Base-by-base conservation (phyloP, 2,329 filamentous ascomycete genomes). In the Teratosphaeria gauchensis region DNA sequence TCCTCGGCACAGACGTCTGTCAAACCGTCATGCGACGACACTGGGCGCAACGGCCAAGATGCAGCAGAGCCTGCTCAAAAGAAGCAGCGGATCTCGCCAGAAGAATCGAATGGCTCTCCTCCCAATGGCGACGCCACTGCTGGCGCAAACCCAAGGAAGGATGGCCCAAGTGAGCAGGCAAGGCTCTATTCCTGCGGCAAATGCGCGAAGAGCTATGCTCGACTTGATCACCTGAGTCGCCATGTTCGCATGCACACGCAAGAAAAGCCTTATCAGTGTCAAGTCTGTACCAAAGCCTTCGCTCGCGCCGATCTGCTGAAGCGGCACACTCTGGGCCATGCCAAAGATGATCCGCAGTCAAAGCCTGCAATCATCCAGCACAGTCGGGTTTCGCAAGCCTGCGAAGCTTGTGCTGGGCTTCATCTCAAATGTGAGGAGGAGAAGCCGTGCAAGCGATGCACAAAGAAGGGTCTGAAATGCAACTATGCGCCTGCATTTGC, bases 381-480 rank as follows among this genome's bases (percentile, higher is more conserved):
- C 54, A 69, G 67, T 60, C 71, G 77, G 6, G 77, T 78, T 3
- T 76, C 73, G 4, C 78, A 81, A 65, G 80, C 80, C 0, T 82
- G 80, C 61, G 78, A 78, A 59, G 73, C 77, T 4, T 82, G 80
- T 61, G 79, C 80, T 24, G 72, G 75, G 24, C 75, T 78, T 2
- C 80, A 82, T 63, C 70, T 82, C 21, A 78, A 79, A 64, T 82
- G 80, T 61, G 78, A 81, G 60, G 79, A 82, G 61, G 73, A 77
- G 53, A 82, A 82, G 68, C 80, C 80, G 7, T 82, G 80, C 64
- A 77, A 73, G 61, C 72, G 80, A 53, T 82, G 80, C 67, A 74
- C 70, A 48, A 78, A 78, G 63, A 80, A 78, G 62, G 74, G 74
- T 62, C 74, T 81, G 21, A 63, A 68, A 5, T 82, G 79, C 58